phyloP scores from a whole-genome alignment of 106 monocot genomes.

The Ottelia alismoides region DNA sequence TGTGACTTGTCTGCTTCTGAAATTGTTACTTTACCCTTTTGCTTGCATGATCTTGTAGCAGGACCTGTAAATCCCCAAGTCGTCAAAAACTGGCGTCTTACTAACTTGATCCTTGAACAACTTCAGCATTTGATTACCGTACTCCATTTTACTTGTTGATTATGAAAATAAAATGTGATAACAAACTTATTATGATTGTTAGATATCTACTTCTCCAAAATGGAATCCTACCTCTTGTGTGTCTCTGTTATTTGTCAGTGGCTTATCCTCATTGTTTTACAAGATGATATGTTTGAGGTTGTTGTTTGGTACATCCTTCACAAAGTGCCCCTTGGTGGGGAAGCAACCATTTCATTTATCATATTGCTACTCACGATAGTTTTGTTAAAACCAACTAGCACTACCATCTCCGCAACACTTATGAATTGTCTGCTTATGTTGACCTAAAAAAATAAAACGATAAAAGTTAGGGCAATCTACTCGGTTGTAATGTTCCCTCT shows the following conservation, averaged over 20 bases:
- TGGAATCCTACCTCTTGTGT: constrained; percentile 60
- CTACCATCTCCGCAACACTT: constrained; percentile 89
- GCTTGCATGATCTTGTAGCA: constrained; percentile 63
- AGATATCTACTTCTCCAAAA: background rate
- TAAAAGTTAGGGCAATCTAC: background rate
- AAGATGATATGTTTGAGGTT: constrained; percentile 60
- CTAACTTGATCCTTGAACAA: constrained; percentile 54
- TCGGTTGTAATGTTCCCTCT: background rate
- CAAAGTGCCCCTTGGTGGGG: constrained; percentile 84
- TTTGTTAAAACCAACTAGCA: constrained; percentile 81
- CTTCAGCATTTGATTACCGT: constrained; percentile 56
- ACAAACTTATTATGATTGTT: background rate
- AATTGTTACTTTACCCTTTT: constrained; percentile 38
- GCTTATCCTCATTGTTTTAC: constrained; percentile 95
- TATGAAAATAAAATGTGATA: background rate
- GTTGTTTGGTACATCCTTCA: constrained; percentile 89
- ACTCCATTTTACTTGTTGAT: constrained; percentile 47
- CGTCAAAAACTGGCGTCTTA: constrained; percentile 58
- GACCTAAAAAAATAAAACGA: constrained; percentile 31
- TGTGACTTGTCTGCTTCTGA: constrained; percentile 29
- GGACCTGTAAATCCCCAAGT: constrained; percentile 52
- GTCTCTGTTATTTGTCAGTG: constrained; percentile 90
- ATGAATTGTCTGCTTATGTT: constrained; percentile 88
- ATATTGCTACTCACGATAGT: constrained; percentile 87
- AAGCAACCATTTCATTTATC: constrained; percentile 93